These are phyloP conservation scores for Pezicula neosporulosa DNA, from an alignment of 2,329 filamentous ascomycete genomes.

Conservation along the genomic window DNA sequence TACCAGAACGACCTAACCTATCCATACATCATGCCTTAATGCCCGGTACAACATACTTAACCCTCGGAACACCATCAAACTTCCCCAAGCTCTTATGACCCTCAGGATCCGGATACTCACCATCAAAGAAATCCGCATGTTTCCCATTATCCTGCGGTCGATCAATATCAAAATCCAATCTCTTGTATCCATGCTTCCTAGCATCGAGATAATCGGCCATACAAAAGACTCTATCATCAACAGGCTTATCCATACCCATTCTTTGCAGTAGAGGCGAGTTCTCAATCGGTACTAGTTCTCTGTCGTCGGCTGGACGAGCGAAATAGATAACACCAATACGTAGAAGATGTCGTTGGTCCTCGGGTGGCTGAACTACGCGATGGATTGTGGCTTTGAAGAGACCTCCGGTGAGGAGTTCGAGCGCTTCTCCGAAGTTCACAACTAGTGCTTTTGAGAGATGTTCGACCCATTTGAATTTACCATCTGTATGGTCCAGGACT, in stretches of 20 bases:
- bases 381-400: constrained; percentile 30
- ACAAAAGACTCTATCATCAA: constrained; percentile 24
- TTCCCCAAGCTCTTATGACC: neutral
- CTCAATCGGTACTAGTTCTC: constrained; percentile 32
- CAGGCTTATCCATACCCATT: constrained; percentile 25
- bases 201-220: constrained; percentile 28
- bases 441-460: constrained; percentile 33
- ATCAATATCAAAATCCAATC: constrained; percentile 27
- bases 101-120: neutral
- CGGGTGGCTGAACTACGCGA: constrained; percentile 26
- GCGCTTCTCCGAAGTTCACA: constrained; percentile 33
- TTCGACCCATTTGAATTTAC: constrained; percentile 34
- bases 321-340: constrained; percentile 38
- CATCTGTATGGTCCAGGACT: constrained; percentile 29
- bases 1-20: neutral
- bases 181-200: constrained; percentile 28
- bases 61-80: neutral
- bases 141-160: neutral
- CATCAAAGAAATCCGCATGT: constrained; percentile 1
- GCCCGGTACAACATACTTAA: neutral
- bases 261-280: constrained; percentile 8
- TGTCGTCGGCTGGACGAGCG: constrained; percentile 33
- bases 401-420: constrained; percentile 29
- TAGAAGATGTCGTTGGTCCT: constrained; percentile 32
- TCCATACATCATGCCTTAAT: neutral